Evolutionary conservation across 257 asterid genomes (phyloP).

Genomic region (Sherardia arvensis): DNA sequence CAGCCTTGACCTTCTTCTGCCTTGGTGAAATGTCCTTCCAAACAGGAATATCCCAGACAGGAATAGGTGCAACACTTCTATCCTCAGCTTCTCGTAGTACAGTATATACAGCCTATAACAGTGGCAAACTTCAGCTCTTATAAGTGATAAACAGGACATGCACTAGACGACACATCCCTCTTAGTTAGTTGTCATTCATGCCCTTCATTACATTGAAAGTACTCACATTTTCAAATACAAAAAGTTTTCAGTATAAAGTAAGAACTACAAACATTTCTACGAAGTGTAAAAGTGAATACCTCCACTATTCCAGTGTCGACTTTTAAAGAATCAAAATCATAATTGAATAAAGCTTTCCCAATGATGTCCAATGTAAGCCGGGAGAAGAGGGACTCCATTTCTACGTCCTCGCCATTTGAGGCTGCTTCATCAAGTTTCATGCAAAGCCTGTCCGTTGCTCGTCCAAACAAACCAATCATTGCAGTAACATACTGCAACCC

Average conservation of each 20-base stretch:
- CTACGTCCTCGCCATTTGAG: conserved; percentile 88
- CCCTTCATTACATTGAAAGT: neutral
- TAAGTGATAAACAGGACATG: conserved; percentile 11
- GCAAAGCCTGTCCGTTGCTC: conserved; percentile 84
- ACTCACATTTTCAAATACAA: neutral
- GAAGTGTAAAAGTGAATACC: conserved; percentile 32
- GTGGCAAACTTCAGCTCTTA: conserved; percentile 16
- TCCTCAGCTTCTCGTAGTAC: conserved; percentile 93
- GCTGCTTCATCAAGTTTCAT: conserved; percentile 79
- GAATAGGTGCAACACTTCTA: conserved; percentile 88
- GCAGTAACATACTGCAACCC: conserved; percentile 76
- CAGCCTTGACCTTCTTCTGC: conserved; percentile 70
- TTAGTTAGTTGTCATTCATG: neutral
- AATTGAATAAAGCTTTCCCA: conserved; percentile 96
- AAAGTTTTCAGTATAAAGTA: neutral
- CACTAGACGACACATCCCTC: neutral
- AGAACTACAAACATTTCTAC: conserved; percentile 5
- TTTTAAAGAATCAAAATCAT: conserved; percentile 83
- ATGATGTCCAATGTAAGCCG: conserved; percentile 89
- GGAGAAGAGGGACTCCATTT: conserved; percentile 98
- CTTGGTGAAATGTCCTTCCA: conserved; percentile 97
- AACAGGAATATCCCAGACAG: conserved; percentile 93
- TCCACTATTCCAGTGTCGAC: conserved; percentile 84
- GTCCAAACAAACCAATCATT: conserved; percentile 80
- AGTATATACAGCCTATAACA: conserved; percentile 83